These are phyloP conservation scores for Chloropicon primus DNA, from an alignment of 139 green algal species.

Conservation along the genomic window DNA sequence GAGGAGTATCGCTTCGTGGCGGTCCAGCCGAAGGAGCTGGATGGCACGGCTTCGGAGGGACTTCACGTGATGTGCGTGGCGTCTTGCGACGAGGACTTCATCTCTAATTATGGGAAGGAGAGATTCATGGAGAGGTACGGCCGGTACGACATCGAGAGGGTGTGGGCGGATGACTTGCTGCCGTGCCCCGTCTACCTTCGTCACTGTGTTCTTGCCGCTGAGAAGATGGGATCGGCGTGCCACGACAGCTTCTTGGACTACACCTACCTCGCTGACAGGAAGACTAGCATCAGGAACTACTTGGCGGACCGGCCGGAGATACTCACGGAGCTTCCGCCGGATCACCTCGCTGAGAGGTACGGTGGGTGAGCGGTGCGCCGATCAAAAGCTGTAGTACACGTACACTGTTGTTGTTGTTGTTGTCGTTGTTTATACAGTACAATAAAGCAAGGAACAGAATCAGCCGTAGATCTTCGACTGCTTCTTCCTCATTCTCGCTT, in stretches of 20 bases:
- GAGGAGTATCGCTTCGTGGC: slow-evolving; percentile 78
- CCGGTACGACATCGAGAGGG: slow-evolving; percentile 41
- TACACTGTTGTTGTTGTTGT: too few relatives aligned
- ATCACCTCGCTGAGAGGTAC: slow-evolving; percentile 54
- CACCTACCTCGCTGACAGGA: slow-evolving; percentile 67
- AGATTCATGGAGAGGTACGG: slow-evolving; percentile 61
- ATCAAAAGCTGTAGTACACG: too few relatives aligned
- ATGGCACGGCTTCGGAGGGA: slow-evolving; percentile 1
- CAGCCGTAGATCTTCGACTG: not conserved
- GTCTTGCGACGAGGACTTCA: slow-evolving; percentile 68
- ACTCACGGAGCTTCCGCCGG: slow-evolving; percentile 62
- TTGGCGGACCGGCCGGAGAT: slow-evolving; percentile 57
- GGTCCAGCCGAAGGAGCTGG: slow-evolving; percentile 25
- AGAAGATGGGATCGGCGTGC: slow-evolving; percentile 35
- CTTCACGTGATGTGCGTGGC: slow-evolving; percentile 47
- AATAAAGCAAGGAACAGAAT: not conserved
- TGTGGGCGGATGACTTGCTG: slow-evolving; percentile 34
- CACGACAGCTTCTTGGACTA: slow-evolving; percentile 64
- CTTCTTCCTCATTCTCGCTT: not conserved
- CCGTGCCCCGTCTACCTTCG: slow-evolving; percentile 63
- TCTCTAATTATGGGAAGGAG: slow-evolving; percentile 28
- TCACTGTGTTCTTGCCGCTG: slow-evolving; percentile 73
- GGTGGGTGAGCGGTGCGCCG: too few relatives aligned
- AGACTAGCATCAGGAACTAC: slow-evolving; percentile 50
- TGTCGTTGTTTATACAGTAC: too few relatives aligned